A percentile compares a stretch with the other conserved stretches of the same genome.
Evolutionary conservation across 164 flowering plant species (phyloP).

Genomic region (Chimonanthus praecox): DNA sequence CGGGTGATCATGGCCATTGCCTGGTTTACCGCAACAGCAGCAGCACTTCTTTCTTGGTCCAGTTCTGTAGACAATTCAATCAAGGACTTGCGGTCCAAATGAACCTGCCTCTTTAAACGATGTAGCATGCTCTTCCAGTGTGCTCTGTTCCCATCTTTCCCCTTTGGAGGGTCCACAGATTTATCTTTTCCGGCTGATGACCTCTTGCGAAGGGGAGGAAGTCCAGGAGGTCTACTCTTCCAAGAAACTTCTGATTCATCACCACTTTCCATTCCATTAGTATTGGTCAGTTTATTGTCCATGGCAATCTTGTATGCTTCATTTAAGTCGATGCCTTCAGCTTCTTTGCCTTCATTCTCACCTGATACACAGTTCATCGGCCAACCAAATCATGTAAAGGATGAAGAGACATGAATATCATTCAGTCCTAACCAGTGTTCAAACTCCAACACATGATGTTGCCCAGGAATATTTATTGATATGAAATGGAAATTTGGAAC

Average conservation of each 20-base stretch:
- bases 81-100: slow-evolving; percentile 47
- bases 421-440: neutral
- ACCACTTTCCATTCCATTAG: neutral
- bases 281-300: neutral
- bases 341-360: slow-evolving; percentile 33
- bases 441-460: neutral
- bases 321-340: neutral
- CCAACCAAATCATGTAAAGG: neutral
- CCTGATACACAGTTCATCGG: slow-evolving; percentile 19
- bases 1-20: slow-evolving; percentile 95
- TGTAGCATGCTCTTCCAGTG: slow-evolving; percentile 39
- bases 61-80: slow-evolving; percentile 58
- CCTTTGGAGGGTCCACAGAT: slow-evolving; percentile 26
- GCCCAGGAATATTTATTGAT: neutral
- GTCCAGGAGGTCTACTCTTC: slow-evolving; percentile 43
- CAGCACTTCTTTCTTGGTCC: slow-evolving; percentile 83
- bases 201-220: slow-evolving; percentile 26
- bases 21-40: slow-evolving; percentile 73
- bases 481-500: no score
- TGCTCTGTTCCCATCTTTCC: slow-evolving; percentile 22
- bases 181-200: slow-evolving; percentile 29
- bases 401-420: neutral
- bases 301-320: slow-evolving; percentile 1
- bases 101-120: slow-evolving; percentile 52
- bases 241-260: slow-evolving; percentile 47